These are phyloP conservation scores for Laburnicola sp. DNA, from an alignment of 2,329 filamentous ascomycete genomes.

Conservation along the genomic window DNA sequence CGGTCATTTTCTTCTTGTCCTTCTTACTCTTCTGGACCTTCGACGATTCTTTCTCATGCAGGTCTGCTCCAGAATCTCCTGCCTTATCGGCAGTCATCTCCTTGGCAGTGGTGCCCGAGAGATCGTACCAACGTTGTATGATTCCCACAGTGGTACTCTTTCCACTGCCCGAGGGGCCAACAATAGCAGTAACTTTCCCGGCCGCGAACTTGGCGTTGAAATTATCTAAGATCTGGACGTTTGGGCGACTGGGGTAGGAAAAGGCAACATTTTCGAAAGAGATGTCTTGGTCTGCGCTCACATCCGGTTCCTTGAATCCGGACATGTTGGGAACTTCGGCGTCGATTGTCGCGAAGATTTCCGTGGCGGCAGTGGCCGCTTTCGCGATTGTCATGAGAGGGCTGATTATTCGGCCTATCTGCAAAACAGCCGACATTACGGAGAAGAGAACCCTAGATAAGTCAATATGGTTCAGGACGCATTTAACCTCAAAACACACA, in stretches of 20 bases:
- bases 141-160: slow-evolving; percentile 75
- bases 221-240: slow-evolving; percentile 65
- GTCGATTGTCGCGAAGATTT: slow-evolving; percentile 45
- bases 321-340: slow-evolving; percentile 30
- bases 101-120: slow-evolving; percentile 40
- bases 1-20: neutral
- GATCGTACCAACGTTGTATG: slow-evolving; percentile 71
- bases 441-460: slow-evolving; percentile 41
- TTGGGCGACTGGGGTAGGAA: slow-evolving; percentile 54
- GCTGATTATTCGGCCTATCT: slow-evolving; percentile 34
- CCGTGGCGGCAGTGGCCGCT: slow-evolving; percentile 40
- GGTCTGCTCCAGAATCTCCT: slow-evolving; percentile 1
- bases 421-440: slow-evolving; percentile 44
- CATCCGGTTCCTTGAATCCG: slow-evolving; percentile 41
- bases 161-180: slow-evolving; percentile 71
- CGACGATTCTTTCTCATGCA: neutral
- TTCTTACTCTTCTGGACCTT: neutral
- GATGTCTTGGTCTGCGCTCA: slow-evolving; percentile 41
- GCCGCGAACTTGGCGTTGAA: slow-evolving; percentile 62
- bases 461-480: slow-evolving; percentile 1
- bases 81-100: slow-evolving; percentile 9
- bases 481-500: too few relatives aligned
- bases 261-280: slow-evolving; percentile 41
- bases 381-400: slow-evolving; percentile 42
- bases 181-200: slow-evolving; percentile 72